phyloP scores from a whole-genome alignment of 2,329 filamentous ascomycete genomes.

The Fusarium robinianum region DNA sequence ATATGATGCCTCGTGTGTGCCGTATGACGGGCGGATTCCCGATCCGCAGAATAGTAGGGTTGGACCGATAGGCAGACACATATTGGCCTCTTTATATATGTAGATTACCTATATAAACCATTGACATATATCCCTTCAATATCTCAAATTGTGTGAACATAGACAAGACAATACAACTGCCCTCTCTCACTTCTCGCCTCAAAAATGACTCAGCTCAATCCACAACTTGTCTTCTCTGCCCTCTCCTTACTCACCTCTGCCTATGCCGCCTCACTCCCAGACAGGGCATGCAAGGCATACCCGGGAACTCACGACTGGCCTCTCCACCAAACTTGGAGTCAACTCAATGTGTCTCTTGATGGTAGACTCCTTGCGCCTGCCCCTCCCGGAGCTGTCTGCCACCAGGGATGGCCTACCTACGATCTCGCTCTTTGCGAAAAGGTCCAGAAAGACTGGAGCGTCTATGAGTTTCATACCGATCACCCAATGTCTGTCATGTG shows the following conservation, averaged over 20 bases:
- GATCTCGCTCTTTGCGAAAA: constrained; percentile 38
- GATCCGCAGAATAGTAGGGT: background rate
- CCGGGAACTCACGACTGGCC: constrained; percentile 55
- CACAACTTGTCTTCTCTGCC: constrained; percentile 7
- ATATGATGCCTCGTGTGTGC: constrained; percentile 17
- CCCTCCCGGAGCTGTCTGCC: constrained; percentile 44
- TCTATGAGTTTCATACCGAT: constrained; percentile 36
- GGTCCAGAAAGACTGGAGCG: constrained; percentile 32
- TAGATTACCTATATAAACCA: constrained; percentile 12
- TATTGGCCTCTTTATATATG: too few relatives aligned
- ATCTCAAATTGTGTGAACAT: background rate
- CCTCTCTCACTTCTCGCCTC: background rate
- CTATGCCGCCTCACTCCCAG: constrained; percentile 2
- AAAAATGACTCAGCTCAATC: constrained; percentile 14
- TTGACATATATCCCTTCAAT: background rate
- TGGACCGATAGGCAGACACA: too few relatives aligned
- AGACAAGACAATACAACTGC: background rate
- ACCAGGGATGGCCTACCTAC: constrained; percentile 34
- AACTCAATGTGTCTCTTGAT: constrained; percentile 50
- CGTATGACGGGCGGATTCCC: background rate
- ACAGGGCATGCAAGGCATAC: constrained; percentile 50
- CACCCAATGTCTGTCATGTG: constrained; percentile 41
- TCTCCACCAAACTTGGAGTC: constrained; percentile 48
- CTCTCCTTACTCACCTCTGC: background rate
- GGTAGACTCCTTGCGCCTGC: constrained; percentile 49